Base-by-base conservation (phyloP, 202 grass and related monocot genomes). In the Bolboschoenoplectus hybrid region DNA sequence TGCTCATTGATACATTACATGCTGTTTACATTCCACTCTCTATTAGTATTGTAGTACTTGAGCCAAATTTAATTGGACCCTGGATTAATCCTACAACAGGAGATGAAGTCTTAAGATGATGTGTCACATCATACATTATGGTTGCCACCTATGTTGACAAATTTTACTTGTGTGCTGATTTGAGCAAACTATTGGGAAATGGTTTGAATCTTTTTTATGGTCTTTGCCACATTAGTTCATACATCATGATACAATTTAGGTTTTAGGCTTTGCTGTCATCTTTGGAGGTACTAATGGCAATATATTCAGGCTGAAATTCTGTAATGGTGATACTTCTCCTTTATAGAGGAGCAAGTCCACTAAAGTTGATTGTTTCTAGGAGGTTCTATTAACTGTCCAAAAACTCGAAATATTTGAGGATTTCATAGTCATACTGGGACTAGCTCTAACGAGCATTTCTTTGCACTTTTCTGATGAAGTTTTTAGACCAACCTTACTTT, bases 61-160 rank as follows among this genome's bases (percentile, higher is more conserved):
- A 51, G 10, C 17, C 72, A 75, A 58, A 40, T 56, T 78, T 57
- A 57, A 79, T 79, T 79, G 14, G 58, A 40, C 34, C n/a, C 50
- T 16, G 73, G 49, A 79, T 58, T 57, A 79, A 13, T 17, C 5
- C 3, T 14, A 20, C 16, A 39, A n/a, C 13, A 40, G 13, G 12
- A 34, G 20, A 35, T 32, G 17, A 32, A 35, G 72, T 58, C 34
- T 57, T 78, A 78, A 77, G 50, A 78, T 78, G 50, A 78, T 57
- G 35, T n/a, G 40, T 57, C 5, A 2, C 32, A 79, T n/a, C 26
- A 57, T 79, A 9, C 49, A 40, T 19, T 41, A 50, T 20, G 70
- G 17, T 70, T 74, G 17, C 44, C 19, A 49, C n/a, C 16, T 72
- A 72, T 72, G 6, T 72, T 19, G 46, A 45, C 43, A 26, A 32